These are phyloP conservation scores for Trichoderma koningiopsis DNA, from an alignment of 2,329 filamentous ascomycete species.

Conservation along the genomic window DNA sequence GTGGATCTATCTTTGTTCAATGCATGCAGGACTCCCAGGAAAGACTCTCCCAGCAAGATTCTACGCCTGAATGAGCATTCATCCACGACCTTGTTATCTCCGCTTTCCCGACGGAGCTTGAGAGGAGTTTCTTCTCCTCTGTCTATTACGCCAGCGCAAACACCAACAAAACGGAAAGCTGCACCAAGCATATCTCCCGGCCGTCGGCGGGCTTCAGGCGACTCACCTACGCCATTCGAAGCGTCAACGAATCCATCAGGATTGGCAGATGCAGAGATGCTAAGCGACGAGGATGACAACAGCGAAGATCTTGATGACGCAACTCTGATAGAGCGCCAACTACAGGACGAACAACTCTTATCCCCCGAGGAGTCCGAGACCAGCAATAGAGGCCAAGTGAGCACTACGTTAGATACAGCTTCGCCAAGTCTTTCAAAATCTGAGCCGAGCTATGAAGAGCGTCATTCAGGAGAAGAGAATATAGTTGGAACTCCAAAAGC, in stretches of 20 bases:
- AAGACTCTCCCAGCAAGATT: neutral
- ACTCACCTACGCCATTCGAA: neutral
- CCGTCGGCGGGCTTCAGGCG: neutral
- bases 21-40: neutral
- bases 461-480: neutral
- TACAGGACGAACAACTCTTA: neutral
- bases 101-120: neutral
- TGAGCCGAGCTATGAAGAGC: neutral
- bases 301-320: too few species aligned
- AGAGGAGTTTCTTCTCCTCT: neutral
- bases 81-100: neutral
- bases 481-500: neutral
- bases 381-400: neutral
- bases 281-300: neutral
- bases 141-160: conserved; percentile 1
- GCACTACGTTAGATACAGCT: neutral
- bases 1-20: neutral
- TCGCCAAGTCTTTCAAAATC: neutral
- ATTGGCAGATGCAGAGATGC: conserved; percentile 4
- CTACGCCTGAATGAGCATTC: neutral
- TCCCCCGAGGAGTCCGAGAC: neutral
- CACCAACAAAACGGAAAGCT: neutral
- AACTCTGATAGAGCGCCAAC: neutral
- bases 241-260: neutral
- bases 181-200: neutral